A percentile compares a stretch with the other conserved stretches of the same genome.
Conservation (phyloP, 2,329 filamentous ascomycete species). For the Sporothrix humicola region DNA sequence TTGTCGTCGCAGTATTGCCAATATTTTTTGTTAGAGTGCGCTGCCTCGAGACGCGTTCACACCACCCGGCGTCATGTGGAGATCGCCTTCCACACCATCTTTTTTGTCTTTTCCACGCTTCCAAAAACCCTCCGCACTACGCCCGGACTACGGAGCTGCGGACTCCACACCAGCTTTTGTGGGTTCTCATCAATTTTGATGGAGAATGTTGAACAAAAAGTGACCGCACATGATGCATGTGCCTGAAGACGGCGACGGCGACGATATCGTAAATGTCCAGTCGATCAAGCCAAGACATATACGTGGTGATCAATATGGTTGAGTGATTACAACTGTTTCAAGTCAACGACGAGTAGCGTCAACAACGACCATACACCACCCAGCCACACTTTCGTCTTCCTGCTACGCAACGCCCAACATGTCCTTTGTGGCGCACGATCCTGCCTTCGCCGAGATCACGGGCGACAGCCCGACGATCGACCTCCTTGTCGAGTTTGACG, state of each 20-base stretch:
- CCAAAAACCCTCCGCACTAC: not conserved
- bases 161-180: not conserved
- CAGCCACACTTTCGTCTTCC: not conserved
- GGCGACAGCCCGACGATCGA: slow-evolving; percentile 37
- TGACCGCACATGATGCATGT: not conserved
- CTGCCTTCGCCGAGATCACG: slow-evolving; percentile 2
- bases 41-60: slow-evolving; percentile 2
- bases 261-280: no score
- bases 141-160: not conserved
- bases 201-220: not conserved
- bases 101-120: not conserved
- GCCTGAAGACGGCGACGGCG: not conserved
- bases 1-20: no score
- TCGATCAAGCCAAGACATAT: not conserved
- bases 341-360: not conserved
- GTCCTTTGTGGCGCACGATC: slow-evolving; percentile 28
- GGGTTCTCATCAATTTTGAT: not conserved
- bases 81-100: not conserved
- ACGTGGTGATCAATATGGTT: not conserved
- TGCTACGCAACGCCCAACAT: not conserved
- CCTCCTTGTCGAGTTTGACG: slow-evolving; percentile 44
- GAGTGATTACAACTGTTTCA: not conserved
- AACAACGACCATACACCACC: not conserved
- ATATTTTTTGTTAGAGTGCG: not conserved
- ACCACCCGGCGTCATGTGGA: not conserved